These are phyloP conservation scores for Hypoxylon rickii DNA, from an alignment of 495 filamentous ascomycete species.

Conservation along the genomic window DNA sequence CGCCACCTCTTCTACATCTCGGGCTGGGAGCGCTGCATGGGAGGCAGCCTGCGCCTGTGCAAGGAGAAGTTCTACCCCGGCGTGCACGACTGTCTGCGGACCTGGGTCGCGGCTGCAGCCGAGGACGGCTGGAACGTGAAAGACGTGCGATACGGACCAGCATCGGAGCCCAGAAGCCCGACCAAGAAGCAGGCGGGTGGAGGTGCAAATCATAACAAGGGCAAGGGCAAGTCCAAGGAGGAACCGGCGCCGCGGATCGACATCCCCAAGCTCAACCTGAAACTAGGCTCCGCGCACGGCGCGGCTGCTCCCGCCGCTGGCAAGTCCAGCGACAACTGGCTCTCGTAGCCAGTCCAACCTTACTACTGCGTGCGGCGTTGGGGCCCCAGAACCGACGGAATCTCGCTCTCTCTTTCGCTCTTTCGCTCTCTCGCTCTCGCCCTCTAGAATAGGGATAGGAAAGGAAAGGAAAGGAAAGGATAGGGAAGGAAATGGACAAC, in stretches of 20 bases:
- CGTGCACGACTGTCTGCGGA: constrained; percentile 85
- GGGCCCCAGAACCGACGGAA: too few species aligned
- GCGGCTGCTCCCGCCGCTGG: constrained; percentile 21
- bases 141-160: constrained; percentile 75
- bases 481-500: constrained; percentile 2
- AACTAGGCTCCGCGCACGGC: constrained; percentile 30
- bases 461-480: too few species aligned
- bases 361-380: constrained; percentile 11
- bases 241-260: constrained; percentile 58
- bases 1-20: constrained; percentile 77
- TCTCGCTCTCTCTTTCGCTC: too few species aligned
- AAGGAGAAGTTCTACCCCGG: constrained; percentile 96
- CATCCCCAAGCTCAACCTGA: constrained; percentile 57
- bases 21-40: constrained; percentile 92
- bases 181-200: constrained; percentile 46
- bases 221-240: constrained; percentile 38
- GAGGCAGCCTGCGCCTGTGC: constrained; percentile 80
- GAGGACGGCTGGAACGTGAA: constrained; percentile 87
- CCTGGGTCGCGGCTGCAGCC: constrained; percentile 84
- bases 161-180: constrained; percentile 52
- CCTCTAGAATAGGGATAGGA: too few species aligned
- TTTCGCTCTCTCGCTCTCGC: too few species aligned
- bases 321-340: constrained; percentile 41
- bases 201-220: constrained; percentile 36
- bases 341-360: constrained; percentile 36